Percentiles rank a stretch among this genome's conserved stretches.
These are phyloP conservation scores for Heterobasidion annosum DNA, from an alignment of 1,284 basidiomycete species.

Conservation along the genomic window DNA sequence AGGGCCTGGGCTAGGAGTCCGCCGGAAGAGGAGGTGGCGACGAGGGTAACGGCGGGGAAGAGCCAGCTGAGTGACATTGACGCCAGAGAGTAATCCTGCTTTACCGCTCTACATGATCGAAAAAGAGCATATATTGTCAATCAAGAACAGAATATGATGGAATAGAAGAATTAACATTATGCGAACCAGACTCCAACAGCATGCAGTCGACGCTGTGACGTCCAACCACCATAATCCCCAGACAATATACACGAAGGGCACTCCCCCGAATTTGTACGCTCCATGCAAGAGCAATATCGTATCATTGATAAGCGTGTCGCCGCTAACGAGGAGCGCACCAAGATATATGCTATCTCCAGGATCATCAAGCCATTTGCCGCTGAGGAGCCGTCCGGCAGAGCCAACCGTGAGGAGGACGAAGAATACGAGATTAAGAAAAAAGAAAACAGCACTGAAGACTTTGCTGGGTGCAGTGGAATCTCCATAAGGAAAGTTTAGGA, in stretches of 20 bases:
- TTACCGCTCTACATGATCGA: conserved; percentile 40
- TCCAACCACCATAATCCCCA: conserved; percentile 75
- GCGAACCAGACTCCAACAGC: conserved; percentile 58
- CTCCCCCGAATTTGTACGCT: conserved; percentile 41
- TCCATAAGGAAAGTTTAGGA: conserved; percentile 48
- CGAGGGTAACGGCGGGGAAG: conserved; percentile 63
- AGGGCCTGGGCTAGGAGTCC: conserved; percentile 47
- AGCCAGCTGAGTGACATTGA: conserved; percentile 57
- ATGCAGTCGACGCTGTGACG: conserved; percentile 43
- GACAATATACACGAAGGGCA: conserved; percentile 45
- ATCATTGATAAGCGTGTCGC: conserved; percentile 53
- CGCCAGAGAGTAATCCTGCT: conserved; percentile 47
- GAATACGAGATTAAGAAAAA: conserved; percentile 58
- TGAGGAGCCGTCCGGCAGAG: conserved; percentile 46
- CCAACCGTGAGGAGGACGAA: conserved; percentile 46
- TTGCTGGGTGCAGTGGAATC: conserved; percentile 28
- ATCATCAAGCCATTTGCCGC: conserved; percentile 47
- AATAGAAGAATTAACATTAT: conserved; percentile 38
- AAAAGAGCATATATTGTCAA: background rate
- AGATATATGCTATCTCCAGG: conserved; percentile 60
- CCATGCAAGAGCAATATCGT: conserved; percentile 34
- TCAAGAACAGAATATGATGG: background rate
- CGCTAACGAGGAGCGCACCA: conserved; percentile 65
- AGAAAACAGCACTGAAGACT: conserved; percentile 37
- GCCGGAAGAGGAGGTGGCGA: conserved; percentile 63